Conservation (phyloP, 2,329 filamentous ascomycete genomes). For the Sodiomyces alkalinus region DNA sequence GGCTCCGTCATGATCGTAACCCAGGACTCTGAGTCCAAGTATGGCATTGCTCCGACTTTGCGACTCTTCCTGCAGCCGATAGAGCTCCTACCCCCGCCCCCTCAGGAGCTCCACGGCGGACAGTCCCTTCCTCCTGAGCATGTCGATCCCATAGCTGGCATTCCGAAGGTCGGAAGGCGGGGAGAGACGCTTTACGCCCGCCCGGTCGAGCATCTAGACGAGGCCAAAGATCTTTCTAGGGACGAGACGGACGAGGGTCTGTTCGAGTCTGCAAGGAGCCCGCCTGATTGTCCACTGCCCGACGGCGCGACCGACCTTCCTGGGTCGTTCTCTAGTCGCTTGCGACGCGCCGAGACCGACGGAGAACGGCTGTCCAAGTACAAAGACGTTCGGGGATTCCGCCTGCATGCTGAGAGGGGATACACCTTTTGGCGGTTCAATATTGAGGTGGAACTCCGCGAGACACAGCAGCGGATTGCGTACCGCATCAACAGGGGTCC, state of each 20-base stretch:
- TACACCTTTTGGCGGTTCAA: conserved; percentile 97
- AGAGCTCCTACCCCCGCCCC: conserved; percentile 65
- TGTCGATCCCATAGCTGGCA: conserved; percentile 76
- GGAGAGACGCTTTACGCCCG: conserved; percentile 80
- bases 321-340: conserved; percentile 37
- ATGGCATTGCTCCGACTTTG: conserved; percentile 62
- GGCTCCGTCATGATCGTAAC: conserved; percentile 95
- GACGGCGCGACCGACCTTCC: conserved; percentile 31
- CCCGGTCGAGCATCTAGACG: conserved; percentile 73
- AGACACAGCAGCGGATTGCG: conserved; percentile 69
- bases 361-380: conserved; percentile 72
- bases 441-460: conserved; percentile 73
- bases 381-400: conserved; percentile 67
- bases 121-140: conserved; percentile 61
- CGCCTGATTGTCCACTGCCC: conserved; percentile 27
- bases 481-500: conserved; percentile 93
- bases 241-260: conserved; percentile 71
- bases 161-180: conserved; percentile 70
- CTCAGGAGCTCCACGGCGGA: conserved; percentile 49
- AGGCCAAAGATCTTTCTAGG: conserved; percentile 61
- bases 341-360: conserved; percentile 42
- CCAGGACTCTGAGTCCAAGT: conserved; percentile 66
- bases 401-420: conserved; percentile 72
- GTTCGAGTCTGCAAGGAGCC: conserved; percentile 52
- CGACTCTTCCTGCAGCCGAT: conserved; percentile 79